These are phyloP conservation scores for Bremia lactucae DNA, from an alignment of 352 stramenopile species.

Conservation along the genomic window DNA sequence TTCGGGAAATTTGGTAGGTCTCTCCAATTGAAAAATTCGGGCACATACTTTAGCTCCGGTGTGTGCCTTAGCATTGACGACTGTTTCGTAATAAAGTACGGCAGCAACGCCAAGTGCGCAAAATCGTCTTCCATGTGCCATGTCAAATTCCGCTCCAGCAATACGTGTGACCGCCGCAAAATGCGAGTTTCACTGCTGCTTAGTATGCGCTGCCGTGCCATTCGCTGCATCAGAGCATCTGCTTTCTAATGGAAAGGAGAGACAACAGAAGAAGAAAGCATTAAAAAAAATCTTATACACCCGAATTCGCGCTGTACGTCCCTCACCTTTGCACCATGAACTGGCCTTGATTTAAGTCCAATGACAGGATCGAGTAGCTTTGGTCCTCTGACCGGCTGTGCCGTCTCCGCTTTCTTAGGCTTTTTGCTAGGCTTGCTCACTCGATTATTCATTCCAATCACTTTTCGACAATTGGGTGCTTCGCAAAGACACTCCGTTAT, in stretches of 20 bases:
- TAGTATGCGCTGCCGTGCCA: constrained; percentile 41
- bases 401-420: constrained; percentile 10
- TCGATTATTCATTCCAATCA: constrained; percentile 66
- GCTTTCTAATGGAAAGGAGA: constrained; percentile 33
- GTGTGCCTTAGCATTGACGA: constrained; percentile 20
- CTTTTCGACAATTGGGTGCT: constrained; percentile 47
- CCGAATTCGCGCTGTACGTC: not conserved
- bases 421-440: constrained; percentile 18
- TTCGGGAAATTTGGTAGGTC: constrained; percentile 36
- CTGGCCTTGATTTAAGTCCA: constrained; percentile 19
- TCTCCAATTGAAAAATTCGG: constrained; percentile 34
- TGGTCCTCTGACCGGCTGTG: not conserved
- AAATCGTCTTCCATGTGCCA: constrained; percentile 49
- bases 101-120: constrained; percentile 39
- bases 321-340: constrained; percentile 34
- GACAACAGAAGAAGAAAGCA: too few relatives aligned
- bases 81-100: constrained; percentile 37
- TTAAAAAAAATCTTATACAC: not conserved
- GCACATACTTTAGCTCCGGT: constrained; percentile 30
- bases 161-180: constrained; percentile 37
- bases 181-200: constrained; percentile 35
- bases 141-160: constrained; percentile 50
- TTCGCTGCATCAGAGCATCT: constrained; percentile 48
- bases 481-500: constrained; percentile 63
- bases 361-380: constrained; percentile 42